These are phyloP conservation scores for Zygoascus meyerae DNA, from an alignment of 1,139 yeast genomes.

Conservation along the genomic window DNA sequence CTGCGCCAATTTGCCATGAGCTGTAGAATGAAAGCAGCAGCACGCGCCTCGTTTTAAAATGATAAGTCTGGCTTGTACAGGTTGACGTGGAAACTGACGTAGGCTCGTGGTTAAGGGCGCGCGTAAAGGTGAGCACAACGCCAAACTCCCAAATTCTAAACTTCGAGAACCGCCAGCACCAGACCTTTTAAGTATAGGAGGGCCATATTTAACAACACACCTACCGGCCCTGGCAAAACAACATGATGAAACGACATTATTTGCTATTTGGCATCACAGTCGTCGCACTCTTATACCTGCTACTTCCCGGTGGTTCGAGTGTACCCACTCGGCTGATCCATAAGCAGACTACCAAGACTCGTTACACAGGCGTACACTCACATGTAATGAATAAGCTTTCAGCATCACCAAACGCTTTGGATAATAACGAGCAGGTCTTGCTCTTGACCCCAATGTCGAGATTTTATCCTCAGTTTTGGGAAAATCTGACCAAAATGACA, in stretches of 20 bases:
- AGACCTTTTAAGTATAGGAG: conserved; percentile 4
- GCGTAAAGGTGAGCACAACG: not conserved
- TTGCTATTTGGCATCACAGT: conserved; percentile 3
- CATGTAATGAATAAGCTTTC: conserved; percentile 75
- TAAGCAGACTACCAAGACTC: not conserved
- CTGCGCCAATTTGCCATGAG: no score
- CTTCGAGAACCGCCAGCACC: not conserved
- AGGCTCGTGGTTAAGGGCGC: no score
- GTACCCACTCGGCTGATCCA: not conserved
- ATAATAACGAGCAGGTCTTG: conserved; percentile 74
- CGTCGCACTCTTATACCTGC: conserved; percentile 8
- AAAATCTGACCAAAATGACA: conserved; percentile 60
- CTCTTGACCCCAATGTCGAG: conserved; percentile 84
- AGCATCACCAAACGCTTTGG: conserved; percentile 61
- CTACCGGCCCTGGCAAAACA: not conserved
- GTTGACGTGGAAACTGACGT: no score
- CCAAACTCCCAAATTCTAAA: conserved; percentile 1
- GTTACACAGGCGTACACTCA: conserved; percentile 34
- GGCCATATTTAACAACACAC: conserved; percentile 4
- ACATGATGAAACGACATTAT: conserved; percentile 10
- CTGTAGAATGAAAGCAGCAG: no score
- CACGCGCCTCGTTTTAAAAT: no score
- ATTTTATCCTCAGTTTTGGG: conserved; percentile 84
- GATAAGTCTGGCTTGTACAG: no score
- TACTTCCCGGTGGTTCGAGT: conserved; percentile 4